These are phyloP conservation scores for Leishmania braziliensis DNA, from an alignment of 208 protist species.

Conservation along the genomic window DNA sequence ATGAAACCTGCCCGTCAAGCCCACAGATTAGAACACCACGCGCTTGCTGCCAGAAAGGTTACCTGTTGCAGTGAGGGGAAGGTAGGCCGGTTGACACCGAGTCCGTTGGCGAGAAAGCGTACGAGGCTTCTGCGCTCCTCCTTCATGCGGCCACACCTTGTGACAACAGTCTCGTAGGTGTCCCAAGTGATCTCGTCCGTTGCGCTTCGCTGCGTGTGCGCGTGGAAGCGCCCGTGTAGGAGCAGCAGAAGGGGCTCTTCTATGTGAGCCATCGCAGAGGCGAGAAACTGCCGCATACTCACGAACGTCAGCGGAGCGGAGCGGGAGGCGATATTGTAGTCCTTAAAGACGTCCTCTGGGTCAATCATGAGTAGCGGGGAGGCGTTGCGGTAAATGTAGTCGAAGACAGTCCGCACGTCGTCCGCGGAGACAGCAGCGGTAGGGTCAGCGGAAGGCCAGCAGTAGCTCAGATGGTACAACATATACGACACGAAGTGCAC, in stretches of 20 bases:
- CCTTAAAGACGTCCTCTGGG: constrained; percentile 58
- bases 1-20: neutral
- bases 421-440: constrained; percentile 54
- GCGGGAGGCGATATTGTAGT: constrained; percentile 83
- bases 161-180: constrained; percentile 56
- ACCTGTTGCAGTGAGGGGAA: constrained; percentile 68
- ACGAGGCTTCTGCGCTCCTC: constrained; percentile 63
- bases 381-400: constrained; percentile 77
- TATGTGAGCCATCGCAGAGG: constrained; percentile 72
- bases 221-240: constrained; percentile 75
- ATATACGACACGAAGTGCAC: constrained; percentile 86
- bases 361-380: constrained; percentile 59
- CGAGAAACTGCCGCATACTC: constrained; percentile 75
- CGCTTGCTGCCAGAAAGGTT: constrained; percentile 66
- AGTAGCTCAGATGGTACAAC: constrained; percentile 82
- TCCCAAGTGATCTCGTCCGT: constrained; percentile 72
- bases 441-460: constrained; percentile 82
- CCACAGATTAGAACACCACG: constrained; percentile 81
- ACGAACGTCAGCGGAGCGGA: constrained; percentile 72
- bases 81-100: constrained; percentile 72
- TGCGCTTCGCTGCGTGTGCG: constrained; percentile 37
- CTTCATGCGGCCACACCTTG: constrained; percentile 60
- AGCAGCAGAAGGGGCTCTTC: constrained; percentile 83
- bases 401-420: constrained; percentile 74
- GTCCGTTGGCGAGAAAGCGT: constrained; percentile 63